Base-by-base conservation (phyloP, 495 filamentous ascomycete species). In the Paragyromitra xinjiangensis region DNA sequence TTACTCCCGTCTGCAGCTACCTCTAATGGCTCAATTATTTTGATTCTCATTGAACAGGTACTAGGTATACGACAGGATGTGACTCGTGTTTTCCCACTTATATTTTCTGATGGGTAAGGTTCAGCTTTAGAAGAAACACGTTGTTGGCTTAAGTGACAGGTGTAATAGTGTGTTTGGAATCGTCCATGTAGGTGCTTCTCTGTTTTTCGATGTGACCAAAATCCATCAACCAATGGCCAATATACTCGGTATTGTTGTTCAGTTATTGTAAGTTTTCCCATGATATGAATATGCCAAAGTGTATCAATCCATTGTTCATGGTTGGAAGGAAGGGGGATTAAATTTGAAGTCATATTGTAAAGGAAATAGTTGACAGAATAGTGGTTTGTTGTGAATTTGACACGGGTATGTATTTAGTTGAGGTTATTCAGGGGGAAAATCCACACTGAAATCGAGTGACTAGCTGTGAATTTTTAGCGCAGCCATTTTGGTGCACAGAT, bases 141-240 rank as follows among this genome's bases (percentile, higher is more conserved):
- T 53, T 53, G 55, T 53, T 19, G 55, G 24, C 55, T 58, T 58
- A 58, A 58, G 6, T 1, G 6, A 58, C 55, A 58, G 55, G 22
- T 12, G 29, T 58, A 58, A 58, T 58, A 58, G 19, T 58, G 55
- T 34, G 55, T 58, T 26, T 29, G 22, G 26, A 58, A 58, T 29
- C 22, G 22, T 9, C 55, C 24, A 29, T 58, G 55, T 29, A 58
- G 6, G 19, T 58, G 55, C 26, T 58, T 29, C 26, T 34, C 22
- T 29, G 22, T 58, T 58, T 34, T 58, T 34, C 55, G 6, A 12
- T 29, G 55, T 34, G 1, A 29, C 55, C 24, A 58, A 58, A 58
- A 58, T 29, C 55, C 24, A 14, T 58, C 55, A 58, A 58, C 55
- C 19, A 58, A 34, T 29, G 55, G 55, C 55, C 55, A 58, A 34